phyloP scores from a whole-genome alignment of 305 asterid species.

The Rubia tinctorum region DNA sequence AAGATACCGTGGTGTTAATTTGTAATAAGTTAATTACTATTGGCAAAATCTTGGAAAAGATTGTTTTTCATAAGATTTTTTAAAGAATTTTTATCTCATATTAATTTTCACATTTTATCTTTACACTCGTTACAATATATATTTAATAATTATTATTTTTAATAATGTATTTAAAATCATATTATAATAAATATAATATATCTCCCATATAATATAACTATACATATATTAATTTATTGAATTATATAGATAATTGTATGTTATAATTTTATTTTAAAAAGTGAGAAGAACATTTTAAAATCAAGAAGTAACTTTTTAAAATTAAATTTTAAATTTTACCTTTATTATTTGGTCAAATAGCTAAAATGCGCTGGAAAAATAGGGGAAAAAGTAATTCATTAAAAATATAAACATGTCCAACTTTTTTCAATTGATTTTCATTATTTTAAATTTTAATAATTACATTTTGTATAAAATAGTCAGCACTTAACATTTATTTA shows the following conservation, averaged over 20 bases:
- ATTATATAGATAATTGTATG: too few relatives aligned
- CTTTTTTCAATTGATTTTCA: too few relatives aligned
- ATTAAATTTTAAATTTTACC: too few relatives aligned
- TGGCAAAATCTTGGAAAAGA: not conserved
- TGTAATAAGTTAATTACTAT: not conserved
- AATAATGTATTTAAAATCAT: not conserved
- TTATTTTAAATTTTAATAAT: too few relatives aligned
- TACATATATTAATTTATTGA: too few relatives aligned
- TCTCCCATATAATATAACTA: too few relatives aligned
- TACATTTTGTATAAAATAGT: not conserved
- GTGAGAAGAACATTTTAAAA: too few relatives aligned
- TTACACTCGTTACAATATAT: not conserved
- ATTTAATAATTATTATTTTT: not conserved
- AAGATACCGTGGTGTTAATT: not conserved
- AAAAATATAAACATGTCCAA: too few relatives aligned
- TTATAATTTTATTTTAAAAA: too few relatives aligned
- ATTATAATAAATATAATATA: too few relatives aligned
- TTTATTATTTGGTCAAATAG: not conserved
- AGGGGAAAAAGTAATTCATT: too few relatives aligned
- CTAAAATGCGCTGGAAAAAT: not conserved
- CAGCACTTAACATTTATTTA: not conserved
- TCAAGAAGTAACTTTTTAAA: too few relatives aligned
- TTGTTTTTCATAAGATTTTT: not conserved
- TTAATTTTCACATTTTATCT: not conserved
- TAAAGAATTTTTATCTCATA: not conserved